A percentile compares a stretch with the other conserved stretches of the same genome.
Evolutionary conservation across 2,329 filamentous ascomycete species (phyloP).

Genomic region (Passalora sequoiae): DNA sequence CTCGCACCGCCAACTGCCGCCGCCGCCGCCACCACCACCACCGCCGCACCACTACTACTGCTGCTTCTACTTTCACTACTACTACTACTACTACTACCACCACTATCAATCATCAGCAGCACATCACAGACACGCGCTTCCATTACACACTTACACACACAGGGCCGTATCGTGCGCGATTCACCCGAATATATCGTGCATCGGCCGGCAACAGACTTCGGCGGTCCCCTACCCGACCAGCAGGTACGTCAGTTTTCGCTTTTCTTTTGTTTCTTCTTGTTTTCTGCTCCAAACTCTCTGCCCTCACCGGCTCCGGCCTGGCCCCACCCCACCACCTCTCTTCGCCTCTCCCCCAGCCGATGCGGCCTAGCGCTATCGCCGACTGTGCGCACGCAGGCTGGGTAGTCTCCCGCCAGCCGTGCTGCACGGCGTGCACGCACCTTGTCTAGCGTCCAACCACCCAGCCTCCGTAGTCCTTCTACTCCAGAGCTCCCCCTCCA

Average conservation of each 20-base stretch:
- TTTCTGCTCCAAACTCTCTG: constrained; percentile 4
- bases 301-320: constrained; percentile 10
- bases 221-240: neutral
- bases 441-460: constrained; percentile 25
- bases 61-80: neutral
- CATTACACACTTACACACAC: no score
- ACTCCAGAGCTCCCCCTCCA: constrained; percentile 27
- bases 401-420: constrained; percentile 17
- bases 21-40: constrained; percentile 2
- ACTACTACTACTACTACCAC: constrained; percentile 1
- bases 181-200: no score
- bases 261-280: constrained; percentile 4
- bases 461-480: constrained; percentile 28
- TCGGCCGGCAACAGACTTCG: no score
- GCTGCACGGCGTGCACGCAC: constrained; percentile 13
- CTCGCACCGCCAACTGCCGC: constrained; percentile 4
- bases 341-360: constrained; percentile 17
- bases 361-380: constrained; percentile 15
- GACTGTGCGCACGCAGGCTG: constrained; percentile 14
- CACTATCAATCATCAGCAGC: neutral
- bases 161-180: no score
- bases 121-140: no score
- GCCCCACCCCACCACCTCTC: constrained; percentile 18
- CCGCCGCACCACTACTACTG: neutral
- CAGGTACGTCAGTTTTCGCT: constrained; percentile 8